Evolutionary conservation across 495 filamentous ascomycete genomes (phyloP).

Genomic region (Talaromyces wortmannii): DNA sequence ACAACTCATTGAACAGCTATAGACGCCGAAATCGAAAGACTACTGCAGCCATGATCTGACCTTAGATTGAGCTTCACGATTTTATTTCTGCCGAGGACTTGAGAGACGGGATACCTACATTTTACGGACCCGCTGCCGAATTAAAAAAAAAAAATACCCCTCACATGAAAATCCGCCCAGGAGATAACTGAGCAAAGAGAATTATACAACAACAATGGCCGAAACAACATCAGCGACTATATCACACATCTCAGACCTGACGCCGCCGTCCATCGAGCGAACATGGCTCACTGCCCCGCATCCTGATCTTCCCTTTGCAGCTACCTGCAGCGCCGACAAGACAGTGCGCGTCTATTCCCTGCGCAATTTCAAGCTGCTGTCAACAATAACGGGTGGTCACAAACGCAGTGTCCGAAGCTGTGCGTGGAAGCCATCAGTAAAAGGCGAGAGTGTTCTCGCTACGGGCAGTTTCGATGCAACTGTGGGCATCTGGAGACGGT

Average conservation of each 20-base stretch:
- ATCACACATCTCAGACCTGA: slow-evolving; percentile 27
- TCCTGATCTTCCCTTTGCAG: slow-evolving; percentile 79
- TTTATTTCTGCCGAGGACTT: background rate
- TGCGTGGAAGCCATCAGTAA: slow-evolving; percentile 74
- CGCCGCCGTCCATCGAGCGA: slow-evolving; percentile 63
- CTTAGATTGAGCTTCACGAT: too few species aligned
- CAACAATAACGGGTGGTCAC: slow-evolving; percentile 78
- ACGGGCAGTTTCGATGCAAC: slow-evolving; percentile 89
- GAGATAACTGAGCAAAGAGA: background rate
- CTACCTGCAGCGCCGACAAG: slow-evolving; percentile 80
- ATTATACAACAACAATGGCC: slow-evolving; percentile 1
- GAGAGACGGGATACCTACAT: too few species aligned
- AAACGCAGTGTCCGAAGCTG: slow-evolving; percentile 74
- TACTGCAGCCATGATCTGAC: too few species aligned
- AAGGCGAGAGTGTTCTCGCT: slow-evolving; percentile 67
- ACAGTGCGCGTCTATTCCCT: slow-evolving; percentile 85
- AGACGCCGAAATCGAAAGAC: too few species aligned
- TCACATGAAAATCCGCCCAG: background rate
- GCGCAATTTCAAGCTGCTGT: slow-evolving; percentile 66
- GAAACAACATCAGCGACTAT: background rate
- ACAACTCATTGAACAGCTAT: too few species aligned
- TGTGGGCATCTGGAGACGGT: slow-evolving; percentile 78
- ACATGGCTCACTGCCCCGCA: slow-evolving; percentile 83
- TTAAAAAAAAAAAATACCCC: background rate
- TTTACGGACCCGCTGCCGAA: background rate